Conservation (phyloP, 495 filamentous ascomycete species). For the Neurospora tetrasperma region DNA sequence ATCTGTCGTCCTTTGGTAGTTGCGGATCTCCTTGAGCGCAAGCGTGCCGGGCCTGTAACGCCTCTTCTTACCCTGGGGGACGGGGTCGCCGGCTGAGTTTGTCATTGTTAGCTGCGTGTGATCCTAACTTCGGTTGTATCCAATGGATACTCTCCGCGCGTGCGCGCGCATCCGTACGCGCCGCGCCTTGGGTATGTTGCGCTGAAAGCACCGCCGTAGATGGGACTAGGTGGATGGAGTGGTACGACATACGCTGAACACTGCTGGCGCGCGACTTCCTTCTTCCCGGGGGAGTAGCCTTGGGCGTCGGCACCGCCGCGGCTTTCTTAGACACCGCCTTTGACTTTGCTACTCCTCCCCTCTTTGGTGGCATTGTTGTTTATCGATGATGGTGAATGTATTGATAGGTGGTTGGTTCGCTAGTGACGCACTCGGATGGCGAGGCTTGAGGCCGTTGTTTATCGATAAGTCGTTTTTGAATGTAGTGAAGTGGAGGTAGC, state of each 20-base stretch:
- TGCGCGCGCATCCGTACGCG: not conserved
- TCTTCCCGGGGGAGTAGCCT: not conserved
- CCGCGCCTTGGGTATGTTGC: not conserved
- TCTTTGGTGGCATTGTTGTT: not conserved
- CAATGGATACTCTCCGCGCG: not conserved
- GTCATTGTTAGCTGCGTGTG: not conserved
- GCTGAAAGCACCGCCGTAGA: not conserved
- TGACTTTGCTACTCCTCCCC: not conserved
- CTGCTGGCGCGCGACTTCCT: slow-evolving; percentile 9
- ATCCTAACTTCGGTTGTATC: not conserved
- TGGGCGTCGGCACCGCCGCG: not conserved
- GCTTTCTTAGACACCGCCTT: not conserved
- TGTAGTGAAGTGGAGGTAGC: not conserved
- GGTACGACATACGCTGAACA: slow-evolving; percentile 20
- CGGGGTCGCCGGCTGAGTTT: slow-evolving; percentile 58
- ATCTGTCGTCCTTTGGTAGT: slow-evolving; percentile 71
- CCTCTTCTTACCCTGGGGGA: slow-evolving; percentile 49
- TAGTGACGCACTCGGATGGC: not conserved
- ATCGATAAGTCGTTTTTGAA: not conserved
- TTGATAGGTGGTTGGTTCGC: not conserved
- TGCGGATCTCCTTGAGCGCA: slow-evolving; percentile 77
- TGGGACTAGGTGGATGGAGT: not conserved
- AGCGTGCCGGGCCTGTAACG: slow-evolving; percentile 80
- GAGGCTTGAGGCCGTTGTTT: not conserved
- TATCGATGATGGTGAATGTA: not conserved